phyloP scores from a whole-genome alignment of 306 rosid genomes.

The Senna siamea region DNA sequence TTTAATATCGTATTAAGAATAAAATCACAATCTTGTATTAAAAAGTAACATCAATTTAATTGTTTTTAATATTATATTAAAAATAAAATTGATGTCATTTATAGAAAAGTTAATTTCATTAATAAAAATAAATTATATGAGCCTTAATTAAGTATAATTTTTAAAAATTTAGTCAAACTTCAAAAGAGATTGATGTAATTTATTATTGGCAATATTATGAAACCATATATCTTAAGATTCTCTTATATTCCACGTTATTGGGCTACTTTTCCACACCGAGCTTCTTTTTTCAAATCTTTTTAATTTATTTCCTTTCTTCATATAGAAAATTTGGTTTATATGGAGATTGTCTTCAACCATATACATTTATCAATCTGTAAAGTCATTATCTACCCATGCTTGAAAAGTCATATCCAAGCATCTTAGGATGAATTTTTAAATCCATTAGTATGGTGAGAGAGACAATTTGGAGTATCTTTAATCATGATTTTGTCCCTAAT shows the following conservation, averaged over 20 bases:
- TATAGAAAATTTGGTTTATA: neutral
- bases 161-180: too few relatives aligned
- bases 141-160: too few relatives aligned
- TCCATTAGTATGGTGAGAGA: conserved; percentile 30
- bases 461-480: conserved; percentile 47
- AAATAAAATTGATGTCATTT: too few relatives aligned
- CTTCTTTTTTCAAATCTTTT: neutral
- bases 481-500: conserved; percentile 45
- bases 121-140: too few relatives aligned
- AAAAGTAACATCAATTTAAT: too few relatives aligned
- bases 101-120: too few relatives aligned
- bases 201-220: conserved; percentile 9
- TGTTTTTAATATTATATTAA: too few relatives aligned
- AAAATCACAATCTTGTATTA: too few relatives aligned
- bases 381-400: neutral
- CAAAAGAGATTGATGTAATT: too few relatives aligned
- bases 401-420: neutral
- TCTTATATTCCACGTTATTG: neutral
- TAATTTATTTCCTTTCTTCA: neutral
- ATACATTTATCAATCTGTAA: neutral
- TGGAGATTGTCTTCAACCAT: neutral
- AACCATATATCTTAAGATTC: neutral
- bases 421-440: neutral
- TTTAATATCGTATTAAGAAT: too few relatives aligned
- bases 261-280: neutral